phyloP scores from a whole-genome alignment of 2,329 filamentous ascomycete genomes.

The Fusarium pseudoanthophilum region DNA sequence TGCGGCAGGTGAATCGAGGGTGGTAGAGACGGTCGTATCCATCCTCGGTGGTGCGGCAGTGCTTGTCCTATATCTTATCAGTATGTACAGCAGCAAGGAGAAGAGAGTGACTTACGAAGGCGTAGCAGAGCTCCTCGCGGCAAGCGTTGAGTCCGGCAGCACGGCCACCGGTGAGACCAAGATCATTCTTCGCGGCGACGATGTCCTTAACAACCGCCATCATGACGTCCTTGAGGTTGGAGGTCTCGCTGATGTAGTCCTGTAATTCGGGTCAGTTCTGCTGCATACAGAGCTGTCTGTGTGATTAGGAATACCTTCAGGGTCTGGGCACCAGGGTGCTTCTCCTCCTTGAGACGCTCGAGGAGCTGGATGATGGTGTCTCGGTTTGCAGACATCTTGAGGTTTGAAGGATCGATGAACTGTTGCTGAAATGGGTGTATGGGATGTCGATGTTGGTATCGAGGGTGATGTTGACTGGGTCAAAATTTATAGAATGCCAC shows the following conservation, averaged over 20 bases:
- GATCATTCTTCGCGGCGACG: slow-evolving; percentile 16
- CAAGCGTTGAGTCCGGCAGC: slow-evolving; percentile 18
- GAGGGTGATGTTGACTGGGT: slow-evolving; percentile 10
- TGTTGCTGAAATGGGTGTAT: background rate
- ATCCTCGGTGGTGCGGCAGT: slow-evolving; percentile 13
- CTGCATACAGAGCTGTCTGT: background rate
- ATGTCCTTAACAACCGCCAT: slow-evolving; percentile 31
- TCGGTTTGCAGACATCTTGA: background rate
- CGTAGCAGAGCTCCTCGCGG: slow-evolving; percentile 16
- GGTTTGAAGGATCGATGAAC: background rate
- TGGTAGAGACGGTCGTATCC: slow-evolving; percentile 18
- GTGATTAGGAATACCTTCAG: slow-evolving; percentile 3
- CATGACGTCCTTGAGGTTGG: slow-evolving; percentile 28
- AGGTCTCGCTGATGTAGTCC: slow-evolving; percentile 29
- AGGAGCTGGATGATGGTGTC: slow-evolving; percentile 12
- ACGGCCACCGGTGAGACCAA: slow-evolving; percentile 1
- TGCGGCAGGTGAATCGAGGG: slow-evolving; percentile 20
- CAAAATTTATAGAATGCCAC: background rate
- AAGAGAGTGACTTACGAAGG: slow-evolving; percentile 8
- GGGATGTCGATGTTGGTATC: background rate
- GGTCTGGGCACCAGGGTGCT: background rate
- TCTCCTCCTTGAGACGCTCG: background rate
- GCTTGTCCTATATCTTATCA: slow-evolving; percentile 19
- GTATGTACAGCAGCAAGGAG: background rate
- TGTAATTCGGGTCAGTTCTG: background rate